phyloP scores from a whole-genome alignment of 306 rosid species.

The cucumber (Cucumis sativus) region DNA sequence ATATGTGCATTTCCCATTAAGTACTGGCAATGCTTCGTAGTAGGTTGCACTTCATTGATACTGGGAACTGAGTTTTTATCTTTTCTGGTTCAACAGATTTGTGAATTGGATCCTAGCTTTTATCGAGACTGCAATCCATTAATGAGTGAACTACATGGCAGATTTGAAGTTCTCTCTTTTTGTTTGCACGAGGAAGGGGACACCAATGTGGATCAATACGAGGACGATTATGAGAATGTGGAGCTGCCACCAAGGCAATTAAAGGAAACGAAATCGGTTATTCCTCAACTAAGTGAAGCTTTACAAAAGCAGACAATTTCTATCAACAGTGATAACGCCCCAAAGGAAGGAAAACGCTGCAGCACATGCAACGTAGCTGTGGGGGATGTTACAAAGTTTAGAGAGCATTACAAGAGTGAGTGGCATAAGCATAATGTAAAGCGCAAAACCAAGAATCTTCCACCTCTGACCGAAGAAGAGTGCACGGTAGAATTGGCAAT shows the following conservation, averaged over 20 bases:
- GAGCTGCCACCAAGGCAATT: conserved; percentile 14
- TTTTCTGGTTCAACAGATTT: conserved; percentile 21
- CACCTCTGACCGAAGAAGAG: conserved; percentile 73
- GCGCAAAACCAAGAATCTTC: conserved; percentile 72
- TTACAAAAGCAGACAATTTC: conserved; percentile 53
- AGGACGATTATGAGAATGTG: conserved; percentile 32
- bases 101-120: conserved; percentile 81
- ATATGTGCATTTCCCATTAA: not conserved
- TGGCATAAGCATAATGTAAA: conserved; percentile 90
- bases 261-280: conserved; percentile 29
- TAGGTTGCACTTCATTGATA: not conserved
- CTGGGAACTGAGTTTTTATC: not conserved
- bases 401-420: conserved; percentile 87
- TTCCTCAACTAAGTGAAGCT: conserved; percentile 41
- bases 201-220: conserved; percentile 52
- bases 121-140: conserved; percentile 72
- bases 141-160: conserved; percentile 49
- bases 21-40: not conserved
- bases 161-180: conserved; percentile 81
- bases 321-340: conserved; percentile 14
- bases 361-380: conserved; percentile 43
- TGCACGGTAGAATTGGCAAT: conserved; percentile 53
- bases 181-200: conserved; percentile 67
- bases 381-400: conserved; percentile 49
- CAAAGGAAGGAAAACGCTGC: conserved; percentile 61